phyloP scores from a whole-genome alignment of 78 protist genomes.

The Guillardia theta region DNA sequence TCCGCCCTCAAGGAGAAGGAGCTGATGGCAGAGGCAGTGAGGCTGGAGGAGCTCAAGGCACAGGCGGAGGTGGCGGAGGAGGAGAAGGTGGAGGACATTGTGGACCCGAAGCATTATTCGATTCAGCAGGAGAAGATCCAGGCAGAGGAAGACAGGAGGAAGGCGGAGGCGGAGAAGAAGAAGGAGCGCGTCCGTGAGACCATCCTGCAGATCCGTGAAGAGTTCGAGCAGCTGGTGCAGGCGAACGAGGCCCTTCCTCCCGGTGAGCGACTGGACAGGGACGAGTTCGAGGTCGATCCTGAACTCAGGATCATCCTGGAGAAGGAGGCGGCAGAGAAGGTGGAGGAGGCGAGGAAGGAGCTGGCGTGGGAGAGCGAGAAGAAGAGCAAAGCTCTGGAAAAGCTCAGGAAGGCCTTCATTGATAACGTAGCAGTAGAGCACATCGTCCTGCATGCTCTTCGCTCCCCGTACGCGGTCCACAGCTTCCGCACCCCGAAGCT shows the following conservation, averaged over 20 bases:
- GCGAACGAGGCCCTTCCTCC: conserved; percentile 35
- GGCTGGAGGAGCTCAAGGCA: background rate
- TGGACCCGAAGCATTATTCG: conserved; percentile 19
- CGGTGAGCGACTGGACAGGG: background rate
- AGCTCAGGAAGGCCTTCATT: conserved; percentile 26
- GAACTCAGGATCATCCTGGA: background rate
- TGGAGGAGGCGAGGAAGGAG: conserved; percentile 22
- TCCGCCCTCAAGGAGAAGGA: no score
- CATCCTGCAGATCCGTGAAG: background rate
- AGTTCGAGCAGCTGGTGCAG: conserved; percentile 19
- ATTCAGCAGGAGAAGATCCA: conserved; percentile 56
- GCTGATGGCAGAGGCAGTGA: no score
- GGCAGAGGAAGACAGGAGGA: conserved; percentile 40
- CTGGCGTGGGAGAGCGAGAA: conserved; percentile 50
- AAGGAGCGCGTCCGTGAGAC: conserved; percentile 43
- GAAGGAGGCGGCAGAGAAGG: background rate
- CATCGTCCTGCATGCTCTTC: background rate
- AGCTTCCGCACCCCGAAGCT: conserved; percentile 36
- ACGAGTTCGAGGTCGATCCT: conserved; percentile 51
- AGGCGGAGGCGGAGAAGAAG: conserved; percentile 42
- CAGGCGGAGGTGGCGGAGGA: background rate
- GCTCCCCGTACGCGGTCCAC: background rate
- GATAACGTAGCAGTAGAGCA: background rate
- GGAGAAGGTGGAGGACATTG: conserved; percentile 15
- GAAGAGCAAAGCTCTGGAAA: background rate